These are phyloP conservation scores for Carex parvula DNA, from an alignment of 176 grass and related monocot species.

Conservation along the genomic window DNA sequence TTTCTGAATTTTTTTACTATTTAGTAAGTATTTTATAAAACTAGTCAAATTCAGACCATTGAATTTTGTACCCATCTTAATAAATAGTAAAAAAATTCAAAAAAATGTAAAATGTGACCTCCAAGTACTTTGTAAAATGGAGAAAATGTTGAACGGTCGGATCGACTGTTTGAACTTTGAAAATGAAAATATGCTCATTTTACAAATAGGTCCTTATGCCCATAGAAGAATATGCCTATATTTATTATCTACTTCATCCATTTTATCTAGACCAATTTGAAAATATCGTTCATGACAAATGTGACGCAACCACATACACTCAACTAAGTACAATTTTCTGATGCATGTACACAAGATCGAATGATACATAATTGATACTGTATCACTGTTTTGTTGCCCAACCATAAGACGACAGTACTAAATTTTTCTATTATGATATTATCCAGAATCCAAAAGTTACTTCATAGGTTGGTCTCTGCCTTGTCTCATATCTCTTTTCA, in stretches of 20 bases:
- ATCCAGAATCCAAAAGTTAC: constrained; percentile 9
- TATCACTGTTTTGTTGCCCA: background rate
- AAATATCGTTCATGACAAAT: background rate
- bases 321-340: background rate
- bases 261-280: background rate
- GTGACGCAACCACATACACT: background rate
- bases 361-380: background rate
- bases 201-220: no score
- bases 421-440: background rate
- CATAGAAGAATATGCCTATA: background rate
- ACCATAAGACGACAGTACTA: background rate
- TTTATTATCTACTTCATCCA: background rate
- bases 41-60: no score
- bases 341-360: background rate
- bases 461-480: constrained; percentile 2
- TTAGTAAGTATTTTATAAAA: no score
- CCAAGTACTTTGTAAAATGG: no score
- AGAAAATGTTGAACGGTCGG: no score
- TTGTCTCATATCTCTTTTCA: constrained; percentile 19
- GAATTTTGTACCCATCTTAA: no score
- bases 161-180: no score
- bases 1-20: no score
- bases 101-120: no score
- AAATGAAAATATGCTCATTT: no score
- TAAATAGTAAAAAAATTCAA: no score